A percentile compares a stretch with the other conserved stretches of the same genome.
Evolutionary conservation across 345 rosid genomes (phyloP).

Genomic region (Excoecaria cochinchinensis): DNA sequence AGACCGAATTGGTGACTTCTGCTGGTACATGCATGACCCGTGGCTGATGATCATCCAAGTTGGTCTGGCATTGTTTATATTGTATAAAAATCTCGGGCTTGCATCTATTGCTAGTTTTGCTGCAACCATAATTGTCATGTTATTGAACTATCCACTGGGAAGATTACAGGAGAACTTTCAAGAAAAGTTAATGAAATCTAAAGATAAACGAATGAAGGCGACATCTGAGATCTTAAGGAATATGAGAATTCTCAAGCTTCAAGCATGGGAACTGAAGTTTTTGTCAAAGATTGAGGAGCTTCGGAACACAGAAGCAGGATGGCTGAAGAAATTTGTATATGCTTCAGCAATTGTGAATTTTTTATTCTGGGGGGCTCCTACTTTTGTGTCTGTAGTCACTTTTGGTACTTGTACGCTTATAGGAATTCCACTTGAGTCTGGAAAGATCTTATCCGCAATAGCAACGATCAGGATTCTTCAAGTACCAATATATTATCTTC

Average conservation of each 20-base stretch:
- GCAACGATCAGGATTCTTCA: conserved; percentile 37
- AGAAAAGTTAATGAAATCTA: conserved; percentile 47
- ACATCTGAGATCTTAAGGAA: conserved; percentile 31
- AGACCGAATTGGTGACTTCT: conserved; percentile 26
- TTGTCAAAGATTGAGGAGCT: conserved; percentile 25
- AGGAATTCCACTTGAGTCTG: conserved; percentile 30
- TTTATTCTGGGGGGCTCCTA: conserved; percentile 29
- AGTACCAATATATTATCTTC: conserved; percentile 30
- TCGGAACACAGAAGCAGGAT: conserved; percentile 20
- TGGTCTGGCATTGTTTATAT: conserved; percentile 27
- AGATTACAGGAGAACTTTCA: conserved; percentile 61
- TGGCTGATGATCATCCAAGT: conserved; percentile 35
- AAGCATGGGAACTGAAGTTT: conserved; percentile 44
- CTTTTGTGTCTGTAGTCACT: conserved; percentile 38
- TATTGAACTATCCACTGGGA: conserved; percentile 49
- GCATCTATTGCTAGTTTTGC: conserved; percentile 17
- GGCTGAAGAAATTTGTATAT: conserved; percentile 23
- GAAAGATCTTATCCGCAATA: conserved; percentile 37
- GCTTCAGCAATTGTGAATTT: conserved; percentile 8
- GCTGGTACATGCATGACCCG: conserved; percentile 29
- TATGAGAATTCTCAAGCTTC: conserved; percentile 41
- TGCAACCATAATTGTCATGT: neutral
- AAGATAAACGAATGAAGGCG: conserved; percentile 36
- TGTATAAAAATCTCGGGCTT: conserved; percentile 30
- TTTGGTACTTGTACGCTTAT: conserved; percentile 52